Evolutionary conservation across 371 early-diverging fungal genomes (phyloP), one percentile per base, ranked within the genome.

Genomic region (Thermomucor indicae-seudaticae): DNA sequence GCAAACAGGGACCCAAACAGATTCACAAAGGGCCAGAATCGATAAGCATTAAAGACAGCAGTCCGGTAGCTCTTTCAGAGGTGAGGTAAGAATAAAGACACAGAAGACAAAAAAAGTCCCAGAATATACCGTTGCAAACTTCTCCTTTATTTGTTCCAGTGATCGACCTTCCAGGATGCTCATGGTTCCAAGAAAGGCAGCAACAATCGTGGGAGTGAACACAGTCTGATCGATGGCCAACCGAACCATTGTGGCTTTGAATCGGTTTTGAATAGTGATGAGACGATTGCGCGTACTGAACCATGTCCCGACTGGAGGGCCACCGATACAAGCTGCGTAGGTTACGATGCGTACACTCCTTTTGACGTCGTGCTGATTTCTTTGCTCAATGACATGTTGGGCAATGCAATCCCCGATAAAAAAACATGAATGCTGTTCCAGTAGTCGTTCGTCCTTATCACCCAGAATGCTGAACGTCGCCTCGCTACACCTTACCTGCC

Each of bases 1-100:
- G 88, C 68, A 52, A 83, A 75, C 40, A 79, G 63, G 57, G 89
- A 88, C 50, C 85, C 88, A n/a, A 91, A 63, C 3, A 80, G 50
- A 58, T 88, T 90, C 2, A 86, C 86, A 24, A 79, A 57, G 4
- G 91, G 91, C 91, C 91, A 91, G 12, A 88, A 67, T 5, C 67
- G 68, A 53, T 86, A 91, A 35, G 86, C 84, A n/a, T 82, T 83
- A 22, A 60, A 64, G 39, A 91, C 53, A 0, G 87, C 82, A 8
- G 52, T 47, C 6, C 45, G 28, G 35, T 66, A 66, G 25, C 63
- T 62, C 48, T 60, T 54, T 14, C 42, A n/a, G n/a, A n/a, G n/a
- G n/a, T n/a, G n/a, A n/a, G n/a, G n/a, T n/a, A n/a, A n/a, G n/a
- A n/a, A n/a, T n/a, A n/a, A n/a, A n/a, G n/a, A n/a, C n/a, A n/a